Evolutionary conservation across 2,329 filamentous ascomycete genomes (phyloP).

Genomic region (Aspergillus flavus): DNA sequence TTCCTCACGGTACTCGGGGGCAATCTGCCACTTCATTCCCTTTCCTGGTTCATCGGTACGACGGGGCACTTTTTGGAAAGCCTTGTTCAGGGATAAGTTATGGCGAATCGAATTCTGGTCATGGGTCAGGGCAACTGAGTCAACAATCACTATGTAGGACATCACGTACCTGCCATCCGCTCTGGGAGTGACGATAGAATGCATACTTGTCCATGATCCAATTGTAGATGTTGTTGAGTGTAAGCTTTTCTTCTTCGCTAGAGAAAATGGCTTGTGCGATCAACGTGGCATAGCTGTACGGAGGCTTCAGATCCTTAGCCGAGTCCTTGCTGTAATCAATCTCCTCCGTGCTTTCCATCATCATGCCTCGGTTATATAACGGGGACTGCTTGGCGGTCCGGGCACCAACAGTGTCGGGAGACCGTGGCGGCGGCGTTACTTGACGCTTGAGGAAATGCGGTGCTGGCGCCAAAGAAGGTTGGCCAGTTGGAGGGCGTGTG

Average conservation of each 20-base stretch:
- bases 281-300: constrained; percentile 94
- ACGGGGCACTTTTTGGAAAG: constrained; percentile 89
- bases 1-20: constrained; percentile 79
- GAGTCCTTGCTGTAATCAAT: constrained; percentile 71
- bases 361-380: constrained; percentile 53
- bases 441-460: constrained; percentile 48
- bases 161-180: constrained; percentile 82
- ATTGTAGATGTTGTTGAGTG: constrained; percentile 87
- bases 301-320: constrained; percentile 89
- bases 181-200: constrained; percentile 83
- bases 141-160: neutral
- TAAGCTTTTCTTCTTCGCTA: constrained; percentile 83
- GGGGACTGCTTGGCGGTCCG: constrained; percentile 50
- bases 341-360: constrained; percentile 57
- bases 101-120: constrained; percentile 92
- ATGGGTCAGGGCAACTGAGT: neutral
- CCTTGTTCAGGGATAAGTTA: constrained; percentile 92
- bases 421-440: constrained; percentile 44
- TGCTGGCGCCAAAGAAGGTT: constrained; percentile 44
- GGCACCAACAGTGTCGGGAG: constrained; percentile 42
- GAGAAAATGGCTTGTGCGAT: constrained; percentile 95
- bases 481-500: constrained; percentile 28
- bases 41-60: constrained; percentile 95
- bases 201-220: constrained; percentile 91
- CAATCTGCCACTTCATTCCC: constrained; percentile 98